Conservation (phyloP, 169 alveolate genomes). For the Plasmodium vivax region DNA sequence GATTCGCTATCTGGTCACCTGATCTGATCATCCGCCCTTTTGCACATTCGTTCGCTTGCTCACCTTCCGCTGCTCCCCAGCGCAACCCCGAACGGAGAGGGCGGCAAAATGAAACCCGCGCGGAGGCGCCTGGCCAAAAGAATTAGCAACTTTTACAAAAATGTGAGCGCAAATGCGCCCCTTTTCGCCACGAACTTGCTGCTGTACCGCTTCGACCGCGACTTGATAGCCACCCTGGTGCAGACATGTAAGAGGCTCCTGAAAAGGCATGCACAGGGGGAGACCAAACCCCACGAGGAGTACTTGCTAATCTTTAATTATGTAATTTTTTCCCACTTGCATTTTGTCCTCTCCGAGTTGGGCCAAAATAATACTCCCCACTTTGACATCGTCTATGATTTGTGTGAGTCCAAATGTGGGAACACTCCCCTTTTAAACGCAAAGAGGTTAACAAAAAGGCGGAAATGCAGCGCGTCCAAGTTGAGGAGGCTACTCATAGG, state of each 20-base stretch:
- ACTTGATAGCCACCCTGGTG: slow-evolving; percentile 24
- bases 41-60: neutral
- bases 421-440: neutral
- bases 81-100: neutral
- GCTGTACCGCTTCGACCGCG: slow-evolving; percentile 40
- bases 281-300: neutral
- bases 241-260: slow-evolving; percentile 11
- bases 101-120: slow-evolving; percentile 7
- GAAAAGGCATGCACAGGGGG: slow-evolving; percentile 13
- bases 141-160: slow-evolving; percentile 15
- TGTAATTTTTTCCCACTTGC: slow-evolving; percentile 39
- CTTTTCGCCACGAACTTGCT: slow-evolving; percentile 43
- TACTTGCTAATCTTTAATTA: slow-evolving; percentile 45
- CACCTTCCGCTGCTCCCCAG: neutral
- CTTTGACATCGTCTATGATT: slow-evolving; percentile 30
- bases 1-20: neutral
- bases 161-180: slow-evolving; percentile 1
- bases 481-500: neutral
- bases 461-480: neutral
- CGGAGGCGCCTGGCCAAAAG: slow-evolving; percentile 4
- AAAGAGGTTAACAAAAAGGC: neutral
- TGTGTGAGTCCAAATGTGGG: neutral
- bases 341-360: slow-evolving; percentile 22
- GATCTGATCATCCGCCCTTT: neutral
- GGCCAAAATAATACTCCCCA: slow-evolving; percentile 5